Percentiles rank a stretch among this genome's conserved stretches.
phyloP scores from a whole-genome alignment of 148 eudicot species.

The Limonium bicolor region DNA sequence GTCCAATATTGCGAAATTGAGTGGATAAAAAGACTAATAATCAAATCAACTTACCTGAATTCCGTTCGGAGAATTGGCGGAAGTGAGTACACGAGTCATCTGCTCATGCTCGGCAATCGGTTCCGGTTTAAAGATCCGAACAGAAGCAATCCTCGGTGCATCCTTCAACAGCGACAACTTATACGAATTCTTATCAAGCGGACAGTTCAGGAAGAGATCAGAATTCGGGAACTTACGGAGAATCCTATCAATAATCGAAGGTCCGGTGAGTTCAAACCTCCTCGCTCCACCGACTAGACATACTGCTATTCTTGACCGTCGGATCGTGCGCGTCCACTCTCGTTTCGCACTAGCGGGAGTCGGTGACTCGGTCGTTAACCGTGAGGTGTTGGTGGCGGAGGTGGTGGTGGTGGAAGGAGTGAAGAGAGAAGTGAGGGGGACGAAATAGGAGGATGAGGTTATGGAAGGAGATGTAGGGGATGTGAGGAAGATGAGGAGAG shows the following conservation, averaged over 20 bases:
- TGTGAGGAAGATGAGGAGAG: slow-evolving; percentile 26
- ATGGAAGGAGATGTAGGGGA: slow-evolving; percentile 16
- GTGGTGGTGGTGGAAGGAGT: neutral
- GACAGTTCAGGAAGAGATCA: slow-evolving; percentile 66
- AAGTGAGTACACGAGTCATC: slow-evolving; percentile 52
- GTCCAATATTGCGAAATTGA: too few relatives aligned
- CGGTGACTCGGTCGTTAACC: neutral
- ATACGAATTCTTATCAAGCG: slow-evolving; percentile 45
- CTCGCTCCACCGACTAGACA: slow-evolving; percentile 89
- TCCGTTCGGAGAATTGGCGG: slow-evolving; percentile 76
- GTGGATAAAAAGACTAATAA: too few relatives aligned
- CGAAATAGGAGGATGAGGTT: slow-evolving; percentile 9
- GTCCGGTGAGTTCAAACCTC: slow-evolving; percentile 82
- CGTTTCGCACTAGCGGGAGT: neutral
- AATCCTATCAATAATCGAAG: slow-evolving; percentile 52
- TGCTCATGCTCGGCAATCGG: slow-evolving; percentile 43
- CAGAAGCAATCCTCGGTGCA: slow-evolving; percentile 33
- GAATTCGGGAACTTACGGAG: slow-evolving; percentile 35
- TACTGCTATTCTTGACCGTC: slow-evolving; percentile 62
- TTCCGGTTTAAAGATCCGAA: slow-evolving; percentile 39
- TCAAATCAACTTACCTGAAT: slow-evolving; percentile 47
- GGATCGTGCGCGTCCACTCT: slow-evolving; percentile 8
- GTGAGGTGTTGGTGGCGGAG: neutral
- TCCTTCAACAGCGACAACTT: slow-evolving; percentile 41
- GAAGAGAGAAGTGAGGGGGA: slow-evolving; percentile 9